Conservation (phyloP, 768 basidiomycete genomes). For the Gloeostereum incarnatum region DNA sequence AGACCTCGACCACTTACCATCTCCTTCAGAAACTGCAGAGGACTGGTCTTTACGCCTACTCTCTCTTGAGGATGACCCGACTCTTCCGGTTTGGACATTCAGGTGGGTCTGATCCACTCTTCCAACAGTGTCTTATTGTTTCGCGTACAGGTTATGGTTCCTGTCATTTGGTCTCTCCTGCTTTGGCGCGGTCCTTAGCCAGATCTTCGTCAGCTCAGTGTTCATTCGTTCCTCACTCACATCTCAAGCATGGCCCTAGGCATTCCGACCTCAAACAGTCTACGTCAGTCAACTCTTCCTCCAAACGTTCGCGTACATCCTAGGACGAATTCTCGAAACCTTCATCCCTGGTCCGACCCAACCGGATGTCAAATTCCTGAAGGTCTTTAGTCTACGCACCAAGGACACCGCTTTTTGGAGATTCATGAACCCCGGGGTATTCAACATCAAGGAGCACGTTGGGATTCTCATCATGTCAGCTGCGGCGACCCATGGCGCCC, state of each 20-base stretch:
- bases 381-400: background rate
- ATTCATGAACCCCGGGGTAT: slow-evolving; percentile 34
- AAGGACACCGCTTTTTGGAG: slow-evolving; percentile 16
- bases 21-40: slow-evolving; percentile 11
- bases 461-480: slow-evolving; percentile 35
- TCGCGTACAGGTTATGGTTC: too few species aligned
- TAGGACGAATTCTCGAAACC: slow-evolving; percentile 8
- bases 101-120: too few species aligned
- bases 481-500: slow-evolving; percentile 30
- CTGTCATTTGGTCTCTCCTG: slow-evolving; percentile 16
- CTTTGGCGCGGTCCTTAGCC: slow-evolving; percentile 20
- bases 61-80: slow-evolving; percentile 19
- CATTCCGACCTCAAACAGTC: slow-evolving; percentile 6
- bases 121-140: too few species aligned
- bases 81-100: slow-evolving; percentile 19
- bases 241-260: slow-evolving; percentile 8
- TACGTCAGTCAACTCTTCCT: slow-evolving; percentile 12
- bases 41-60: slow-evolving; percentile 16
- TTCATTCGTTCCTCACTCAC: slow-evolving; percentile 15
- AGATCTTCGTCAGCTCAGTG: slow-evolving; percentile 11
- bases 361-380: too few species aligned
- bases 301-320: slow-evolving; percentile 8
- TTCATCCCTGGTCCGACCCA: slow-evolving; percentile 9
- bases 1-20: background rate
- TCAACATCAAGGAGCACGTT: slow-evolving; percentile 40